Evolutionary conservation across 2,329 filamentous ascomycete genomes (phyloP).

Genomic region (Sporothrix humicola): DNA sequence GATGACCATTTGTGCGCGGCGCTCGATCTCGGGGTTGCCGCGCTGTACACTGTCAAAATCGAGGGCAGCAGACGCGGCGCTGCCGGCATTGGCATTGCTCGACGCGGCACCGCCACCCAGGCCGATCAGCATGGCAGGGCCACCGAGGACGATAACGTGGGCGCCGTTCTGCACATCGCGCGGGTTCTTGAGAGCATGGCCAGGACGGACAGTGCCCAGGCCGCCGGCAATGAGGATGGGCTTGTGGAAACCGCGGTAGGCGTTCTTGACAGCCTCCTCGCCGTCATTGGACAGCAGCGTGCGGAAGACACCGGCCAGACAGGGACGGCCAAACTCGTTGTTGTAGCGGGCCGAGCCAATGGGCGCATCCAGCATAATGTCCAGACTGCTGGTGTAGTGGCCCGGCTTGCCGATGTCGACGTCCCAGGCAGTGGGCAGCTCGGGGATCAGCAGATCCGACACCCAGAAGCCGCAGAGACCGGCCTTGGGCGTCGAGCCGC

Average conservation of each 20-base stretch:
- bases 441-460: conserved; percentile 90
- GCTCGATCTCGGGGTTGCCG: conserved; percentile 95
- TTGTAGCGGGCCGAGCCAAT: conserved; percentile 96
- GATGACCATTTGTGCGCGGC: conserved; percentile 96
- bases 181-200: conserved; percentile 86
- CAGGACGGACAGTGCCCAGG: conserved; percentile 87
- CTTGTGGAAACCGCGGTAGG: conserved; percentile 93
- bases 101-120: conserved; percentile 95
- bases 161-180: conserved; percentile 83
- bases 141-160: conserved; percentile 89
- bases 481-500: conserved; percentile 90
- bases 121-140: conserved; percentile 96
- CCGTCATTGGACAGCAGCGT: conserved; percentile 77
- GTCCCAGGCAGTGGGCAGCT: conserved; percentile 84
- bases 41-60: conserved; percentile 98
- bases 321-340: conserved; percentile 95
- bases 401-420: conserved; percentile 84
- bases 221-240: conserved; percentile 98
- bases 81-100: conserved; percentile 82
- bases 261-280: conserved; percentile 52
- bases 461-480: conserved; percentile 93
- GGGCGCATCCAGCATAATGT: conserved; percentile 97
- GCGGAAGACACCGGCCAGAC: conserved; percentile 86
- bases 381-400: conserved; percentile 90
- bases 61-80: conserved; percentile 86